These are phyloP conservation scores for Dryas integrifolia DNA, from an alignment of 331 rosid species.

Conservation along the genomic window DNA sequence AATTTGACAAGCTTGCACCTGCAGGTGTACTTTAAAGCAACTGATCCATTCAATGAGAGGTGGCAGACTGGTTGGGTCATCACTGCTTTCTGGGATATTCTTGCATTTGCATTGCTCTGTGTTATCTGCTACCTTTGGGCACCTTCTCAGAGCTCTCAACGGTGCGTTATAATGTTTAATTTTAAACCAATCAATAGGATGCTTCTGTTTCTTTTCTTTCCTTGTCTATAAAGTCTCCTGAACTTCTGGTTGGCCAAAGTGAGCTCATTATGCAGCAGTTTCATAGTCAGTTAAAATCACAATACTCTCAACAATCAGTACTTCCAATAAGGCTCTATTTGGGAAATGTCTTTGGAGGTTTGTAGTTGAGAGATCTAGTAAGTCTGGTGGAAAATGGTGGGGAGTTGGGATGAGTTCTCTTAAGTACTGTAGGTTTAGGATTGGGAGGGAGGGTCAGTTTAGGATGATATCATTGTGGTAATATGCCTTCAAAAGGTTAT, in stretches of 20 bases:
- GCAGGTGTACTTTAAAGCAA: constrained; percentile 89
- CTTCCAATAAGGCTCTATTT: not conserved
- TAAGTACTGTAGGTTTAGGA: not conserved
- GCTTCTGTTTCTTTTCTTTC: not conserved
- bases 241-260: not conserved
- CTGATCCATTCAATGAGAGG: constrained; percentile 92
- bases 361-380: not conserved
- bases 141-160: constrained; percentile 94
- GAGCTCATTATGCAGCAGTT: not conserved
- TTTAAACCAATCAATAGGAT: not conserved
- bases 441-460: not conserved
- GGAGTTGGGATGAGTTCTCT: not conserved
- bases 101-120: constrained; percentile 73
- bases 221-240: constrained; percentile 3
- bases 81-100: constrained; percentile 93
- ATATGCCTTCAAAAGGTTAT: not conserved
- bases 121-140: constrained; percentile 95
- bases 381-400: not conserved
- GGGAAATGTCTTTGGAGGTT: not conserved
- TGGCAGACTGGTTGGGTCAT: constrained; percentile 98
- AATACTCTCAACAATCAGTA: not conserved
- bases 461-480: not conserved
- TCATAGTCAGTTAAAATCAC: not conserved
- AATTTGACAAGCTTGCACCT: constrained; percentile 15
- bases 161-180: constrained; percentile 43